Evolutionary conservation across 164 flowering plant species (phyloP).

Genomic region (Macadamia integrifolia): DNA sequence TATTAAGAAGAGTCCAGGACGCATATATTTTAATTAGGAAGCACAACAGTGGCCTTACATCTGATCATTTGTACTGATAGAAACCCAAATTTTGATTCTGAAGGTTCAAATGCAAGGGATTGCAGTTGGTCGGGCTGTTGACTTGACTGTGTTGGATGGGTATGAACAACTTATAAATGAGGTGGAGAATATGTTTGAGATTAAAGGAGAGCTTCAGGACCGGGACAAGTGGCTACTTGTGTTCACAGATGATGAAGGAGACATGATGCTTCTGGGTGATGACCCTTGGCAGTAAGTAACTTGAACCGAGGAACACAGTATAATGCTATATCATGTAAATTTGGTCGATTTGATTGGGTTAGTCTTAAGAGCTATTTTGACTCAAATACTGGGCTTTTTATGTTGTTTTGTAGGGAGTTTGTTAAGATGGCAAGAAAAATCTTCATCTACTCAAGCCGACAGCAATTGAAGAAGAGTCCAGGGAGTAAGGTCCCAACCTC

Average conservation of each 20-base stretch:
- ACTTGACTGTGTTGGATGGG: slow-evolving; percentile 53
- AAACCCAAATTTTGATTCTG: background rate
- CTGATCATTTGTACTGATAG: background rate
- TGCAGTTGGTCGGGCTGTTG: slow-evolving; percentile 91
- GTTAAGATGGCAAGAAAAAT: slow-evolving; percentile 76
- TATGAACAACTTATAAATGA: slow-evolving; percentile 69
- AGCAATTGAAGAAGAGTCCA: slow-evolving; percentile 64
- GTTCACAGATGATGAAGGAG: slow-evolving; percentile 91
- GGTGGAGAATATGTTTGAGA: slow-evolving; percentile 78
- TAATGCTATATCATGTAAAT: too few relatives aligned
- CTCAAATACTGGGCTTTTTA: background rate
- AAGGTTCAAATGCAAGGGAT: slow-evolving; percentile 97
- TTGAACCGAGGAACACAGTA: too few relatives aligned
- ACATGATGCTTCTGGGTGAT: slow-evolving; percentile 92
- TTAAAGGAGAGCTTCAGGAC: slow-evolving; percentile 60
- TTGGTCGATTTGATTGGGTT: background rate
- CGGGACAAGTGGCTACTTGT: slow-evolving; percentile 76
- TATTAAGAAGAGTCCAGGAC: too few relatives aligned
- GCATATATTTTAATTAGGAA: too few relatives aligned
- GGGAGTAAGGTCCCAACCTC: slow-evolving; percentile 37
- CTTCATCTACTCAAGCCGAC: slow-evolving; percentile 74
- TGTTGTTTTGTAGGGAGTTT: slow-evolving; percentile 61
- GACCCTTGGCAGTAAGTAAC: slow-evolving; percentile 71
- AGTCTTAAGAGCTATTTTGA: background rate
- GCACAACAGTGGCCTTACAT: too few relatives aligned